A percentile compares a stretch with the other conserved stretches of the same genome.
phyloP scores from a whole-genome alignment of 2,329 filamentous ascomycete genomes.

The Paecilomyces dactylethromorphus region DNA sequence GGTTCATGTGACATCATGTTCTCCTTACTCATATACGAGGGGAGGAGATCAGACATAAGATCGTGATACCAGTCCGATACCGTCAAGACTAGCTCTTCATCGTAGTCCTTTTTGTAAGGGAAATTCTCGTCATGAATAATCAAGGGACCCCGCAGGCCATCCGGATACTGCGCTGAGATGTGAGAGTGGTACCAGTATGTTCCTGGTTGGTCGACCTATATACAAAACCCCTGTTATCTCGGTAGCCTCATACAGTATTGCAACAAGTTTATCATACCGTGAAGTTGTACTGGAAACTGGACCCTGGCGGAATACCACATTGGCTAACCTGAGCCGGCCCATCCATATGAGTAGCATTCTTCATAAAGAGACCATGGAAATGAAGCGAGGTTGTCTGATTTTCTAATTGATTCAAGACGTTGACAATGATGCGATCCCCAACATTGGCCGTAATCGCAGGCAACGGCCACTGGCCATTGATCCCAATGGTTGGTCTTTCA shows the following conservation, averaged over 20 bases:
- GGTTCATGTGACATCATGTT: slow-evolving; percentile 54
- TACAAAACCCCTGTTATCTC: background rate
- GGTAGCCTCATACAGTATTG: background rate
- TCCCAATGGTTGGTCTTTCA: slow-evolving; percentile 58
- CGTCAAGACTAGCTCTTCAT: slow-evolving; percentile 55
- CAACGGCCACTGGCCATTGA: slow-evolving; percentile 67
- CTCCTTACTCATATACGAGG: slow-evolving; percentile 41
- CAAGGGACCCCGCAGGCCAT: slow-evolving; percentile 56
- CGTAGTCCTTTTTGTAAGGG: slow-evolving; percentile 50
- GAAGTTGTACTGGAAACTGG: slow-evolving; percentile 46
- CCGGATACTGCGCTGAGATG: slow-evolving; percentile 57
- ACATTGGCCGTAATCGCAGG: slow-evolving; percentile 38
- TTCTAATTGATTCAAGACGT: slow-evolving; percentile 15
- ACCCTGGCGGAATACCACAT: slow-evolving; percentile 57
- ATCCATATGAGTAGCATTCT: slow-evolving; percentile 62
- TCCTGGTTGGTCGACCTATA: slow-evolving; percentile 51
- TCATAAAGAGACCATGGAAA: slow-evolving; percentile 64
- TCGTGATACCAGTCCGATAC: slow-evolving; percentile 65
- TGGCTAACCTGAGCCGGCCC: slow-evolving; percentile 59
- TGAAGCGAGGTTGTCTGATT: slow-evolving; percentile 20
- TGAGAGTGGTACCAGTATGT: slow-evolving; percentile 72
- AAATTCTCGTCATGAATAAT: slow-evolving; percentile 54
- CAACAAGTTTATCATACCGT: background rate
- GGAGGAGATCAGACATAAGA: slow-evolving; percentile 42
- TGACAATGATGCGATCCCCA: slow-evolving; percentile 8